Conservation (phyloP, 495 filamentous ascomycete species). For the Rusavskia elegans region DNA sequence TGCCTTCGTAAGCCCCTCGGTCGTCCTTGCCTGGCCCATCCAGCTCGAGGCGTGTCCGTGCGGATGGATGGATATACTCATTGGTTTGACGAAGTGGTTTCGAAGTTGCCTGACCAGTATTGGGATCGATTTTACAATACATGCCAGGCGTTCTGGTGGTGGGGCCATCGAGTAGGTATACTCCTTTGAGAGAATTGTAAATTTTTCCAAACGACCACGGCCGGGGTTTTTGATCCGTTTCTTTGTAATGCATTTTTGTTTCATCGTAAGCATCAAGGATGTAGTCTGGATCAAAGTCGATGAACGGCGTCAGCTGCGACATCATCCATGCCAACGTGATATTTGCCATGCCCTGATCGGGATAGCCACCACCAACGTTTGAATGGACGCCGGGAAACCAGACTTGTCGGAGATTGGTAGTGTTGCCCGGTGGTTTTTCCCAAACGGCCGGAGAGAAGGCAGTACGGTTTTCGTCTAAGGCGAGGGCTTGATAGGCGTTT, state of each 20-base stretch:
- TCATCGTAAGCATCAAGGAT: conserved; percentile 11
- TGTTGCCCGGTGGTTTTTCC: conserved; percentile 21
- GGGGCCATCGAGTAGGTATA: conserved; percentile 10
- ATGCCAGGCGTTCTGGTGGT: conserved; percentile 10
- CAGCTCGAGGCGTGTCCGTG: conserved; percentile 7
- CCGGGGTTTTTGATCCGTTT: conserved; percentile 9
- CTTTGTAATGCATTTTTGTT: conserved; percentile 9
- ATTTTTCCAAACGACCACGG: conserved; percentile 17
- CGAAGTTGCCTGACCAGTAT: conserved; percentile 4
- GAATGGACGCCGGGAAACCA: conserved; percentile 43
- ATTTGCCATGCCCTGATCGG: conserved; percentile 22
- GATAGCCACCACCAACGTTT: conserved; percentile 33
- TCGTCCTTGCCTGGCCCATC: conserved; percentile 11
- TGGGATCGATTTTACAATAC: conserved; percentile 10
- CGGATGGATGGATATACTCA: conserved; percentile 14
- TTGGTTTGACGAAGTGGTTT: conserved; percentile 10
- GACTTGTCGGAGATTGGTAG: conserved; percentile 26
- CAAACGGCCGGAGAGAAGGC: conserved; percentile 39
- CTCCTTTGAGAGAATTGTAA: conserved; percentile 10
- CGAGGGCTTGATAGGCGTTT: conserved; percentile 44
- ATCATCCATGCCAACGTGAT: conserved; percentile 36
- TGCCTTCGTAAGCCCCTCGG: conserved; percentile 9
- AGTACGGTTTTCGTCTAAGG: conserved; percentile 37
- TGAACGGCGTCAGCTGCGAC: conserved; percentile 17
- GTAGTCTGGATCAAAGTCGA: conserved; percentile 16